A percentile compares a stretch with the other conserved stretches of the same genome.
These are phyloP conservation scores for Pneumocystis carinii DNA, from an alignment of 1,139 yeast genomes.

Conservation along the genomic window DNA sequence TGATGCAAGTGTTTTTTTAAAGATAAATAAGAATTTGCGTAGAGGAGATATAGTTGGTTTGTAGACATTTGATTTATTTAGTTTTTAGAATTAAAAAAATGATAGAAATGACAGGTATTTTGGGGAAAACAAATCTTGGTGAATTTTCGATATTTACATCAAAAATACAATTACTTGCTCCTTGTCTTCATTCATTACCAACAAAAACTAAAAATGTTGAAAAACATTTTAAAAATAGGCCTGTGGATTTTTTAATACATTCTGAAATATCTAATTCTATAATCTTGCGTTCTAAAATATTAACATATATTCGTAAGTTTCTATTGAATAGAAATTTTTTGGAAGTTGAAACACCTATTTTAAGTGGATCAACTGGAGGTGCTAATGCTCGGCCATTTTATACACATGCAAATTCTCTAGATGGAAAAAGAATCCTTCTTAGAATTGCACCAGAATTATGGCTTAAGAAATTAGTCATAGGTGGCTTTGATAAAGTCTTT, in stretches of 20 bases:
- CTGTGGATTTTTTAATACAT: constrained; percentile 59
- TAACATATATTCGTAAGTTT: constrained; percentile 42
- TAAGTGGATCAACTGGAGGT: constrained; percentile 98
- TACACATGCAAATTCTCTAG: constrained; percentile 94
- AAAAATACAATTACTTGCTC: constrained; percentile 42
- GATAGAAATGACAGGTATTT: constrained; percentile 47
- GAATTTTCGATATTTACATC: constrained; percentile 52
- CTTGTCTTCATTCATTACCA: constrained; percentile 61
- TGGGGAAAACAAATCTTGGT: constrained; percentile 63
- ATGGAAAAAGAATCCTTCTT: constrained; percentile 90
- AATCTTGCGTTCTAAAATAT: constrained; percentile 38
- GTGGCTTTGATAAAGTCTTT: constrained; percentile 96
- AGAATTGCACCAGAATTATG: constrained; percentile 97
- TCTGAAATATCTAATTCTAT: constrained; percentile 35
- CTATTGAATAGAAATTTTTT: constrained; percentile 43
- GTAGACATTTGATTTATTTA: neutral
- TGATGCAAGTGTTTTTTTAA: neutral
- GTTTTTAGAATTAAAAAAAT: neutral
- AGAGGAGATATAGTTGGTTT: neutral
- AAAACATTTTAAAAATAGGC: constrained; percentile 52
- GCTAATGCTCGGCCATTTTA: constrained; percentile 97
- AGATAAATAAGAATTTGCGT: neutral
- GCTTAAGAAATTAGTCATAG: constrained; percentile 92
- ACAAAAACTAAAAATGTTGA: constrained; percentile 40
- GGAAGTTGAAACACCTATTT: constrained; percentile 98